These are phyloP conservation scores for Zea mays DNA, from an alignment of 176 grass and related monocot species.

Conservation along the genomic window DNA sequence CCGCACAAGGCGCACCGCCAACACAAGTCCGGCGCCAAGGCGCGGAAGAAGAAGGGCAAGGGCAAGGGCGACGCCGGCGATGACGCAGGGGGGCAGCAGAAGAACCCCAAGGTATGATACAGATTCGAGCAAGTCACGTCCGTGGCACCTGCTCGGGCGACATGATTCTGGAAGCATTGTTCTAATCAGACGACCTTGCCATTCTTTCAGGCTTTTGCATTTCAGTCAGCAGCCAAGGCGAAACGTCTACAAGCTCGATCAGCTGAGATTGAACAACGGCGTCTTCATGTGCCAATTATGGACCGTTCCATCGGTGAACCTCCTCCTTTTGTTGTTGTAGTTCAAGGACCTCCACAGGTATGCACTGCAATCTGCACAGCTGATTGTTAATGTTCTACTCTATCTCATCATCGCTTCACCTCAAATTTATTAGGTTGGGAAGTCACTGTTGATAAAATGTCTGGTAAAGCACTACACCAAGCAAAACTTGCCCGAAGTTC, in stretches of 20 bases:
- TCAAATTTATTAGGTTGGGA: conserved; percentile 69
- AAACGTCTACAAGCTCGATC: conserved; percentile 76
- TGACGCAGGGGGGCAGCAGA: conserved; percentile 49
- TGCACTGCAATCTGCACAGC: conserved; percentile 14
- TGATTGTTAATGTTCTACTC: not conserved
- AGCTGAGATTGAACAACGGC: conserved; percentile 79
- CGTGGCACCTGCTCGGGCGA: not conserved
- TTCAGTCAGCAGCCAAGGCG: conserved; percentile 80
- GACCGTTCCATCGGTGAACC: conserved; percentile 80
- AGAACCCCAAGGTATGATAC: conserved; percentile 77
- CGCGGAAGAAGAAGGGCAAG: conserved; percentile 66
- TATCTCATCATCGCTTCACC: conserved; percentile 27
- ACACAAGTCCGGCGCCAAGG: conserved; percentile 72
- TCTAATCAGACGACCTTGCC: conserved; percentile 26
- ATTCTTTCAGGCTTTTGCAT: conserved; percentile 81
- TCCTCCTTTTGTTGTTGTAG: conserved; percentile 91
- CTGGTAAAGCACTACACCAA: conserved; percentile 93
- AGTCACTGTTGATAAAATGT: conserved; percentile 93
- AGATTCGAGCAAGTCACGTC: not conserved
- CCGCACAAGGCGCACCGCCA: conserved; percentile 73
- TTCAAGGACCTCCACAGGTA: conserved; percentile 91
- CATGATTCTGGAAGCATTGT: not conserved
- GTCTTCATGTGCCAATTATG: conserved; percentile 79
- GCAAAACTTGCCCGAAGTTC: conserved; percentile 86
- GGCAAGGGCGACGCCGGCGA: conserved; percentile 46